phyloP scores from a whole-genome alignment of 2,329 filamentous ascomycete species.

The Colletotrichum coccodes region DNA sequence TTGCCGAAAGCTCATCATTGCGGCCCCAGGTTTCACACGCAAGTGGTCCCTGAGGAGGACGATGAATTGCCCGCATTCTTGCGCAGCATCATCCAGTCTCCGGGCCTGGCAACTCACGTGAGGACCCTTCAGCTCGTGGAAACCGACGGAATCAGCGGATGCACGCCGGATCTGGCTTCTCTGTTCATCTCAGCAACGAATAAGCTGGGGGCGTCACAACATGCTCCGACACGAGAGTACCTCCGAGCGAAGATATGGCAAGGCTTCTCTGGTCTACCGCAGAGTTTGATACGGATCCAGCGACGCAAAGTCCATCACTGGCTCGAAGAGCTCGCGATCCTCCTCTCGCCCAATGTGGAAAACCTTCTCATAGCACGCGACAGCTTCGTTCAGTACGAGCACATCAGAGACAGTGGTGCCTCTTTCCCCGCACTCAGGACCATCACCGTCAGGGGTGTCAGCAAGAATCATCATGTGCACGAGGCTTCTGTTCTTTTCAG shows the following conservation, averaged over 20 bases:
- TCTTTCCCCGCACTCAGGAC: background rate
- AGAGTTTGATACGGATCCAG: background rate
- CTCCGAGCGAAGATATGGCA: background rate
- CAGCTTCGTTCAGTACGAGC: constrained; percentile 14
- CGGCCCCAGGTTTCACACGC: background rate
- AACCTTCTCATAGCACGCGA: constrained; percentile 7
- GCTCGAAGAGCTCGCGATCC: constrained; percentile 21
- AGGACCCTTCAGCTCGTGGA: constrained; percentile 13
- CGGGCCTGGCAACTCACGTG: constrained; percentile 2
- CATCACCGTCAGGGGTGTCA: background rate
- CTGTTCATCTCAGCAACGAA: background rate
- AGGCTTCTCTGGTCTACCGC: background rate
- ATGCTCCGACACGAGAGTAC: background rate
- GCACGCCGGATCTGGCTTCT: background rate
- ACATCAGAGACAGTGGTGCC: constrained; percentile 7
- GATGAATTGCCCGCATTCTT: constrained; percentile 13
- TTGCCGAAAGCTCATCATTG: background rate
- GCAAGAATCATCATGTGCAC: constrained; percentile 18
- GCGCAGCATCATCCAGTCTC: constrained; percentile 5
- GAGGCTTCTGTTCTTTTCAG: constrained; percentile 7
- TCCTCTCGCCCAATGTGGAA: constrained; percentile 12
- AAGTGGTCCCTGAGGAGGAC: background rate
- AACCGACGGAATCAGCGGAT: constrained; percentile 8
- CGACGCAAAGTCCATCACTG: constrained; percentile 14
- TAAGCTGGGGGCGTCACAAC: background rate